Base-by-base conservation (phyloP, 129 eudicot species). In the Smallanthus sonchifolius region DNA sequence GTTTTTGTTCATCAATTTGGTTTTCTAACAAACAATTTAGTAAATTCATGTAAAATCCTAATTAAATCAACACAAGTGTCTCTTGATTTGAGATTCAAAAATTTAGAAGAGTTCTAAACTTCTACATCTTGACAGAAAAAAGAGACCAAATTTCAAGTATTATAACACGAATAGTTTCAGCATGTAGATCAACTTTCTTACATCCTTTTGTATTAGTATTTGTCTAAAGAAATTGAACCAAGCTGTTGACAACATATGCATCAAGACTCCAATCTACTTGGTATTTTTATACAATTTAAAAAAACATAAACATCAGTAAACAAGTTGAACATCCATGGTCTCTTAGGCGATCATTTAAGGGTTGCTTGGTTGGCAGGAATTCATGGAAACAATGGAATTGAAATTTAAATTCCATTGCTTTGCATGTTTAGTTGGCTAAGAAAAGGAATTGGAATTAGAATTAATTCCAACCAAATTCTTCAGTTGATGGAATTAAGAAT, bases 111-210 rank as follows among this genome's bases (percentile, higher is more conserved):
- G 24, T 19, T 34, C n/a, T n/a, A n/a, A n/a, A n/a, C n/a, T n/a
- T n/a, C 6, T 14, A 44, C 56, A 30, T 32, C 36, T 9, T 10
- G 32, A 34, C 45, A 73, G 6, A 0, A 14, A 14, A 71, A 1
- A 44, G 1, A 64, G 66, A 52, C 19, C 56, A 65, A 51, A 38
- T 49, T 67, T 70, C 37, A 32, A 54, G 16, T 0, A 38, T 51
- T 65, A 51, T 13, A 75, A 49, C 37, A n/a, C 49, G 24, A 2
- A 5, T 19, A 49, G 10, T 24, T 30, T 14, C 38, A 20, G 34
- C 47, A 35, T n/a, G 38, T 32, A 74, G 20, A 63, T 62, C 51
- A 74, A 48, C 54, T 19, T 49, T 28, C 72, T 75, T 43, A 43
- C 67, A 73, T 45, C 20, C 30, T 10, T 56, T 57, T 57, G 32